Evolutionary conservation across 1,139 yeast genomes (phyloP), one percentile per base, ranked within the genome.

Genomic region (Yamadazyma pseudoaaseri): DNA sequence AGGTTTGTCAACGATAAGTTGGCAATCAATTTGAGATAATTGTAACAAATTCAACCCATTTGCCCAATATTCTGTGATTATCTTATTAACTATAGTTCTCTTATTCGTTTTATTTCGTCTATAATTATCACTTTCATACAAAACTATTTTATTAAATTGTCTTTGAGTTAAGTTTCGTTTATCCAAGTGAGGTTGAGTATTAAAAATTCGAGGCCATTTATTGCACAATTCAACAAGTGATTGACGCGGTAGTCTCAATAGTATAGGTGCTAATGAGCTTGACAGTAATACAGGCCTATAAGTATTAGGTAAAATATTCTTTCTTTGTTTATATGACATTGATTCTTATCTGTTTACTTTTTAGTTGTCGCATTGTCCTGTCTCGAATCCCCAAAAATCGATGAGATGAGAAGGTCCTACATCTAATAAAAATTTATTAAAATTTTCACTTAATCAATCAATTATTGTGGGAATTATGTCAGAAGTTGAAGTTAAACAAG

Each of bases 21-120:
- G 84, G 38, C 84, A 75, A 47, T 86, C 95, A 6, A 84, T 59
- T 44, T 84, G 90, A 0, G 95, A 83, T 29, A 80, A 53, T 50
- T 86, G 95, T 13, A 78, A 64, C 5, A 84, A 56, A 45, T 81
- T 84, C 31, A 85, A 56, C 0, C 95, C 95, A 3, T 60, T 48
- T 1, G 74, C 65, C 79, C 89, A 85, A 48, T 65, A 76, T 21
- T 78, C 78, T 25, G 62, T 65, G 6, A 81, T 42, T 10, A 82
- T 60, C 30, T 59, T 58, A 38, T 79, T 81, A 2, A 79, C 60
- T 9, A 80, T 48, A 36, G 60, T 63, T 28, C 68, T 51, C 46
- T 79, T 80, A 9, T 70, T 52, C 1, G 53, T 36, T 23, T 50
- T 54, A 13, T 41, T 31, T 1, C 36, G 25, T 18, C 35, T 41